Evolutionary conservation across 805 yeast species (phyloP).

Genomic region (Candida quercuum): DNA sequence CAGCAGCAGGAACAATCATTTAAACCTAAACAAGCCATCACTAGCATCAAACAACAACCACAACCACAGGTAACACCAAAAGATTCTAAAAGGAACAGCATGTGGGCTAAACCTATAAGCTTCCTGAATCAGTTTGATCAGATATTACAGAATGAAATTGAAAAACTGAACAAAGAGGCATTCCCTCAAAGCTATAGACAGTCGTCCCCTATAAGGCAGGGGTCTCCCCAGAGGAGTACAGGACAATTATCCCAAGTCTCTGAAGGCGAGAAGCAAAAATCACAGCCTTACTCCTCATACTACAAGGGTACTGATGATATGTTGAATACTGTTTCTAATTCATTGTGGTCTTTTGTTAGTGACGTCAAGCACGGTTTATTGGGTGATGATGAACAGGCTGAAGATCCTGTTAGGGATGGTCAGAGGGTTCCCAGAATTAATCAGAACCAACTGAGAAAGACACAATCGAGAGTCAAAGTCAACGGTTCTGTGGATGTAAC

Average conservation of each 20-base stretch:
- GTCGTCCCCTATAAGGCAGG: not conserved
- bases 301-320: constrained; percentile 23
- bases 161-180: constrained; percentile 33
- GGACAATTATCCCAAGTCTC: too few species aligned
- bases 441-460: not conserved
- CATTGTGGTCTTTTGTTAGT: constrained; percentile 46
- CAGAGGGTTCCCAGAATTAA: too few species aligned
- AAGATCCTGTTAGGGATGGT: not conserved
- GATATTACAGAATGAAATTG: constrained; percentile 60
- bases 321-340: constrained; percentile 31
- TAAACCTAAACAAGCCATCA: too few species aligned
- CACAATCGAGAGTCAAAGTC: not conserved
- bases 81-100: constrained; percentile 20
- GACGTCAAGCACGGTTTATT: constrained; percentile 40
- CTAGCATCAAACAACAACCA: not conserved
- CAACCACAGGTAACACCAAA: not conserved
- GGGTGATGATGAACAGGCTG: constrained; percentile 26
- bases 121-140: constrained; percentile 65
- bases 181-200: constrained; percentile 7
- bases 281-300: not conserved
- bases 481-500: not conserved
- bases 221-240: constrained; percentile 1
- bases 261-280: not conserved
- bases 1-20: too few species aligned
- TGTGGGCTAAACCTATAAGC: constrained; percentile 51